phyloP scores from a whole-genome alignment of 2,329 filamentous ascomycete species.

The Aspergillus sp. region DNA sequence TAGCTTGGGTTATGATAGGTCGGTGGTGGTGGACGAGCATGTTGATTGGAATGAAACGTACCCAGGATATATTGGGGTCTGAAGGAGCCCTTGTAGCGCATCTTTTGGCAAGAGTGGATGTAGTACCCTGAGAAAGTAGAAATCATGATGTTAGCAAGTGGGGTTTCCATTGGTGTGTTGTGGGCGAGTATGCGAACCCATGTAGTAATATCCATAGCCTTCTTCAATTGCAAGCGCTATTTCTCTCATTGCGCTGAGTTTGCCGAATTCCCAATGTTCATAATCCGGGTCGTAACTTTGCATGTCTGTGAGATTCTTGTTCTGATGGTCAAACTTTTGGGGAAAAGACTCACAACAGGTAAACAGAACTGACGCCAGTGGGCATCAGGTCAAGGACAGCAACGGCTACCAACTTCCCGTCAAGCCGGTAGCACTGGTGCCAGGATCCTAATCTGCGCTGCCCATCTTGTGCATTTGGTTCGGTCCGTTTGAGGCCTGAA shows the following conservation, averaged over 20 bases:
- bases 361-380: conserved; percentile 50
- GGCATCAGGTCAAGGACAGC: conserved; percentile 50
- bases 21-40: background rate
- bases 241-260: conserved; percentile 62
- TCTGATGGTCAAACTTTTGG: no score
- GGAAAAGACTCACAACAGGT: conserved; percentile 45
- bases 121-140: conserved; percentile 52
- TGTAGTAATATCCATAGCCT: conserved; percentile 63
- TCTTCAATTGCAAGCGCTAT: conserved; percentile 56
- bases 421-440: conserved; percentile 52
- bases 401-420: conserved; percentile 50
- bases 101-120: conserved; percentile 58
- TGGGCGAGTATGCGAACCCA: conserved; percentile 47
- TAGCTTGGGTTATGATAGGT: background rate
- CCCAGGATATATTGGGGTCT: conserved; percentile 51
- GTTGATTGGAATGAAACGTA: conserved; percentile 21
- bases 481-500: conserved; percentile 43
- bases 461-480: conserved; percentile 34
- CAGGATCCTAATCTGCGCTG: conserved; percentile 49
- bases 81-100: conserved; percentile 52
- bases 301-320: background rate
- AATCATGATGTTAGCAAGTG: background rate
- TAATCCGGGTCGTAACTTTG: conserved; percentile 60
- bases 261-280: conserved; percentile 62
- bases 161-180: no score